Conservation (phyloP, 495 filamentous ascomycete species). For the Penicillium roqueforti region DNA sequence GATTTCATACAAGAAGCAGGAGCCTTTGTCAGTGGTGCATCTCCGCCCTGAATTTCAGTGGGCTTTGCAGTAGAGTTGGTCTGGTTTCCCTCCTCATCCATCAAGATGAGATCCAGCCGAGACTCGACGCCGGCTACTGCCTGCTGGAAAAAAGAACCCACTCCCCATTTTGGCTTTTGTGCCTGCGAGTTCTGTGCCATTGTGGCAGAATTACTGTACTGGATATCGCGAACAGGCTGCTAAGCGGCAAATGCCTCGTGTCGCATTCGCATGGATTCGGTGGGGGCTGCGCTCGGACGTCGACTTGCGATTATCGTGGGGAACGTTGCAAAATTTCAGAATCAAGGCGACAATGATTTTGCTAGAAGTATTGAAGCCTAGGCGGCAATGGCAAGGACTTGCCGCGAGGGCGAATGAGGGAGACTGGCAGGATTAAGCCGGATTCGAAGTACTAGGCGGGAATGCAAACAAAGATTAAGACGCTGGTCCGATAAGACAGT, state of each 20-base stretch:
- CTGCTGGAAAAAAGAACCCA: constrained; percentile 80
- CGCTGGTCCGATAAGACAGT: not conserved
- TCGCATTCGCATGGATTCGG: constrained; percentile 26
- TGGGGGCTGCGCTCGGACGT: constrained; percentile 20
- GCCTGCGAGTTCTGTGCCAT: constrained; percentile 40
- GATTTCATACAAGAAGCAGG: constrained; percentile 22
- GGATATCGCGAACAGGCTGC: constrained; percentile 9
- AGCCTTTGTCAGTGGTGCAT: constrained; percentile 14
- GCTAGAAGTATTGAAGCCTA: not conserved
- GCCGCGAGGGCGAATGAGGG: constrained; percentile 7
- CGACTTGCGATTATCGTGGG: constrained; percentile 3
- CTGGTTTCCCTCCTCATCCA: constrained; percentile 60
- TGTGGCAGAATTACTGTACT: constrained; percentile 8
- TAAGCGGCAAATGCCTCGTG: constrained; percentile 21
- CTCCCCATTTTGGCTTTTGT: constrained; percentile 42
- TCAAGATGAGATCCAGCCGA: constrained; percentile 83
- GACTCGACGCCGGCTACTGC: constrained; percentile 94
- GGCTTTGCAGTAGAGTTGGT: constrained; percentile 22
- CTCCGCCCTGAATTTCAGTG: constrained; percentile 16
- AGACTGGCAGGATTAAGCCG: constrained; percentile 2
- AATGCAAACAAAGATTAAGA: constrained; percentile 9
- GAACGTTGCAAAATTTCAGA: not conserved
- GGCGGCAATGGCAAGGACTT: not conserved
- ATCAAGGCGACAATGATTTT: not conserved
- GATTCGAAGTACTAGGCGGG: constrained; percentile 14